Conservation (phyloP, 768 basidiomycete genomes). For the Calocybe cyanea region DNA sequence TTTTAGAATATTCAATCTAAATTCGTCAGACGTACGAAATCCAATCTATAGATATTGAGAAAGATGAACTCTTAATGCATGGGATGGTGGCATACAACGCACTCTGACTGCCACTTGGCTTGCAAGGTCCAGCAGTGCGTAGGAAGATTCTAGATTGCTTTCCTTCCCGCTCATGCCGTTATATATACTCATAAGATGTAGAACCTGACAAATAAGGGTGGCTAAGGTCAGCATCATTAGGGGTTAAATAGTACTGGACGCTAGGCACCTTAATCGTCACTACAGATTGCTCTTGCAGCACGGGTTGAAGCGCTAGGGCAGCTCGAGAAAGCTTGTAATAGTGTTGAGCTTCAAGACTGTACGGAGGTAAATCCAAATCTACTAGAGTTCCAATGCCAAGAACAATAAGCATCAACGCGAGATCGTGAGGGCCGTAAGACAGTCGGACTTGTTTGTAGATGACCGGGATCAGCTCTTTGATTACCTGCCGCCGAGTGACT, state of each 20-base stretch:
- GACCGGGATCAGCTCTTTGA: constrained; percentile 42
- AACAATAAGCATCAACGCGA: constrained; percentile 43
- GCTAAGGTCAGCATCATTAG: neutral
- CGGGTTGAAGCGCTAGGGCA: constrained; percentile 41
- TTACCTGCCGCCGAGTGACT: constrained; percentile 40
- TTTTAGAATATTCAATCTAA: neutral
- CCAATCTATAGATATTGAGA: constrained; percentile 30
- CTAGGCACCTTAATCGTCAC: constrained; percentile 38
- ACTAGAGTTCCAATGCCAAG: constrained; percentile 46
- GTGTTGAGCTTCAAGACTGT: constrained; percentile 49
- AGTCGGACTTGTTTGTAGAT: constrained; percentile 36
- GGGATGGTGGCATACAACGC: constrained; percentile 10
- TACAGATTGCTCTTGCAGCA: constrained; percentile 40
- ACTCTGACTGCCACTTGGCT: constrained; percentile 46
- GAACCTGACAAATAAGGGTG: constrained; percentile 22
- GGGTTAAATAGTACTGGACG: neutral
- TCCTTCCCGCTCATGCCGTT: constrained; percentile 52
- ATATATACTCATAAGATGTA: constrained; percentile 53
- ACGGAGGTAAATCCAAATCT: constrained; percentile 41
- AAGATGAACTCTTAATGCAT: constrained; percentile 2
- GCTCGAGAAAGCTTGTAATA: constrained; percentile 47
- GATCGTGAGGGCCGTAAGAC: constrained; percentile 45
- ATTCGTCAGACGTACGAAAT: constrained; percentile 30
- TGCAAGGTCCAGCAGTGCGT: constrained; percentile 43
- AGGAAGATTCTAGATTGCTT: constrained; percentile 44